A percentile compares a stretch with the other conserved stretches of the same genome.
These are phyloP conservation scores for Pezicula radicicola DNA, from an alignment of 2,329 filamentous ascomycete species.

Conservation along the genomic window DNA sequence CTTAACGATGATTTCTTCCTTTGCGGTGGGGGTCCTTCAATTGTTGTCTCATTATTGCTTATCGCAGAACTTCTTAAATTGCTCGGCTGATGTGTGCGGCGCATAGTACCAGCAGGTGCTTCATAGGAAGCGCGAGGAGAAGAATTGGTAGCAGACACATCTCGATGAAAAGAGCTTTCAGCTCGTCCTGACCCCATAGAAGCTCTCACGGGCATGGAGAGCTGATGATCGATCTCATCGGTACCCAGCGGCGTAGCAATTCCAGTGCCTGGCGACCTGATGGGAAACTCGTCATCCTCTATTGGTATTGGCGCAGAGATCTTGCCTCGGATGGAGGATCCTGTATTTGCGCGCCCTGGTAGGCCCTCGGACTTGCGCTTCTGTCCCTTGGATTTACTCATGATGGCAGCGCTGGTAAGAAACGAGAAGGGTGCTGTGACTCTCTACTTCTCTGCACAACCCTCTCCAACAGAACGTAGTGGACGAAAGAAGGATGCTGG, in stretches of 20 bases:
- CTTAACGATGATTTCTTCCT: conserved; percentile 57
- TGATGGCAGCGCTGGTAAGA: conserved; percentile 7
- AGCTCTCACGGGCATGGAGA: conserved; percentile 5
- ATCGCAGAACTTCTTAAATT: conserved; percentile 45
- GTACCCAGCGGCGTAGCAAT: conserved; percentile 32
- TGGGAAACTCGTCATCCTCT: conserved; percentile 54
- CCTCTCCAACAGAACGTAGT: conserved; percentile 12
- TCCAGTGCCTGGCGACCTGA: conserved; percentile 39
- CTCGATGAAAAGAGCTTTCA: conserved; percentile 9
- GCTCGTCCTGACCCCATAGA: conserved; percentile 16
- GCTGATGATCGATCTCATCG: conserved; percentile 13
- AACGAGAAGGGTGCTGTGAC: not conserved
- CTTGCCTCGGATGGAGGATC: conserved; percentile 51
- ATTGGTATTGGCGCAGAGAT: conserved; percentile 62
- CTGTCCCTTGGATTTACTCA: conserved; percentile 23
- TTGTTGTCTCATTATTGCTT: conserved; percentile 37
- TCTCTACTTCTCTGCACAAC: not conserved
- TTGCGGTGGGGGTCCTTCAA: conserved; percentile 36
- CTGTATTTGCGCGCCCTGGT: conserved; percentile 28
- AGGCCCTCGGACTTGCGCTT: conserved; percentile 18
- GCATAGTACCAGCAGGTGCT: conserved; percentile 9
- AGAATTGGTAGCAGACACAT: conserved; percentile 4
- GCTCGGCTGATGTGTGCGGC: conserved; percentile 21
- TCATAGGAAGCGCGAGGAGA: conserved; percentile 13
- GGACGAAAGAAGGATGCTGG: conserved; percentile 7